Base-by-base conservation (phyloP, 2,329 filamentous ascomycete genomes). In the Fusarium sp. region DNA sequence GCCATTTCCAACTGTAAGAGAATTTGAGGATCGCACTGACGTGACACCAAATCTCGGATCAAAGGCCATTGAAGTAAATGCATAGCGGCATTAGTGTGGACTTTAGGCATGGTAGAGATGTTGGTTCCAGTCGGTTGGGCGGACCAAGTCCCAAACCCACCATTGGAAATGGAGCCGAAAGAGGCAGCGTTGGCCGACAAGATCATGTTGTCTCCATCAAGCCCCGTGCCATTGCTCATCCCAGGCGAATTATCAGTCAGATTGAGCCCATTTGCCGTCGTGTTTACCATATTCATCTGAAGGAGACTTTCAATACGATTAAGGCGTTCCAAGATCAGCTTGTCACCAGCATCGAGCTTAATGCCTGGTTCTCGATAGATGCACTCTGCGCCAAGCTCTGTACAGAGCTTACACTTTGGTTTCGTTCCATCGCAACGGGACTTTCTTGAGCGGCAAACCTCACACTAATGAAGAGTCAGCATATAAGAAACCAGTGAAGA, bases 301-400 rank as follows among this genome's bases (percentile, higher is more conserved):
- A 96, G 83, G 42, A 96, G 81, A 49, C 85, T 90, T 77, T 96
- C 92, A 72, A 96, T 94, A 52, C 91, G 88, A 71, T 86, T 88
- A 35, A 96, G 83, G 56, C 91, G 90, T 76, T 95, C 92, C 36
- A 96, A 81, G 63, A 96, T 96, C 57, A 96, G 83, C 80, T 94
- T 95, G 81, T 95, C 92, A 68, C 92, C 92, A 35, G 92, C 91
- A 76, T 96, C 92, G 11, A 96, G 86, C 80, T 96, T 96, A 82
- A 95, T 92, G 4, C 92, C 92, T 9, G 92, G 92, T 76, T 96
- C 92, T 66, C 92, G 87, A 77, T 96, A 96, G 68, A 94, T 86
- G 78, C 92, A 96, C 66, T 95, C 91, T 42, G 91, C 92, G 54
- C 92, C 91, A 39, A 95, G 83, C 76, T 95, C 92, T 11, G 90